A percentile compares a stretch with the other conserved stretches of the same genome.
phyloP scores from a whole-genome alignment of 1,284 basidiomycete species.

The Laetiporus sulphureus region DNA sequence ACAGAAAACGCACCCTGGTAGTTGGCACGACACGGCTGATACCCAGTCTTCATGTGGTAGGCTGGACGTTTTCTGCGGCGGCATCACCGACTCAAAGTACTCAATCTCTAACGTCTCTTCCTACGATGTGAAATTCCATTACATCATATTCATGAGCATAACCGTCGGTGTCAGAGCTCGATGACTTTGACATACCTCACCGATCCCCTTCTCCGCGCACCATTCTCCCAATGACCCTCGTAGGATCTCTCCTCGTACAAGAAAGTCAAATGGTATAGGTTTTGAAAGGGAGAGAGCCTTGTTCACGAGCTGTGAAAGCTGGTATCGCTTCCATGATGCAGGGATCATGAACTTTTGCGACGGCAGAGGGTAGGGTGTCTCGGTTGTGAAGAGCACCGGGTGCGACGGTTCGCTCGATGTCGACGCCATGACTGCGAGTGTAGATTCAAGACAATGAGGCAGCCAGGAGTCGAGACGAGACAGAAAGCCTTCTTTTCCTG shows the following conservation, averaged over 20 bases:
- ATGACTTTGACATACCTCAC: constrained; percentile 43
- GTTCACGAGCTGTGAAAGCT: constrained; percentile 97
- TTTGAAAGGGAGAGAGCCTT: constrained; percentile 76
- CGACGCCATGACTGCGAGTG: constrained; percentile 18
- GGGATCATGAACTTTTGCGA: constrained; percentile 94
- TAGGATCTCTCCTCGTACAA: constrained; percentile 80
- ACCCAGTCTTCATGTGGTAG: constrained; percentile 95
- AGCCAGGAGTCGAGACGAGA: too few relatives aligned
- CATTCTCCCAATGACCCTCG: constrained; percentile 72
- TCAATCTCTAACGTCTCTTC: constrained; percentile 91
- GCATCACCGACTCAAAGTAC: constrained; percentile 90
- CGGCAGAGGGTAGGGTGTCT: constrained; percentile 78
- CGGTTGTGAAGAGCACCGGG: constrained; percentile 79
- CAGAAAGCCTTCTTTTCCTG: too few relatives aligned
- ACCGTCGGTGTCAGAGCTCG: background rate
- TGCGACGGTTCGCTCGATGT: constrained; percentile 29
- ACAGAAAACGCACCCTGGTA: constrained; percentile 52
- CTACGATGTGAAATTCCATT: constrained; percentile 24
- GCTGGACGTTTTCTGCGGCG: constrained; percentile 77
- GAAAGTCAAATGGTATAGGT: constrained; percentile 91
- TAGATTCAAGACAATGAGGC: background rate
- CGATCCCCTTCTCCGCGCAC: constrained; percentile 65
- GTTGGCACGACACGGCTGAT: constrained; percentile 68
- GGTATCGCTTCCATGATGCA: constrained; percentile 84
- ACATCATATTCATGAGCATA: background rate